Conservation (phyloP, 2,329 filamentous ascomycete genomes). For the Cucurbitaria berberidis region DNA sequence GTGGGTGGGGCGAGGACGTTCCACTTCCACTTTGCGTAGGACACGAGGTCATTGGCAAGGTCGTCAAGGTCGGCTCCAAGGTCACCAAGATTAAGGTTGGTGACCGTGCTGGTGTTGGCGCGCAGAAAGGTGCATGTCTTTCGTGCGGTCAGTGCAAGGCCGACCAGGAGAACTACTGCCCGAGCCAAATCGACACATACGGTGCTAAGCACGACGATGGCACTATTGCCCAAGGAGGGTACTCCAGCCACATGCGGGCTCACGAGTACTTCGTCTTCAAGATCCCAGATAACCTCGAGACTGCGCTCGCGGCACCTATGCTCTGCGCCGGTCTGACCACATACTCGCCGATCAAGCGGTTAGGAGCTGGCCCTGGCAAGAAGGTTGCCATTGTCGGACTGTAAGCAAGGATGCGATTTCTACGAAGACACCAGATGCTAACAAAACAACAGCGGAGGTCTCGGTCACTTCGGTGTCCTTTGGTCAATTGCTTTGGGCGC, state of each 20-base stretch:
- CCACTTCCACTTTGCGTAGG: constrained; percentile 70
- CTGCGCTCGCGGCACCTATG: constrained; percentile 73
- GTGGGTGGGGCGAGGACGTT: constrained; percentile 68
- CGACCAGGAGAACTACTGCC: constrained; percentile 61
- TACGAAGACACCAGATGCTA: constrained; percentile 4
- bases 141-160: constrained; percentile 59
- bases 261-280: constrained; percentile 79
- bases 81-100: constrained; percentile 57
- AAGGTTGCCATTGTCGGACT: constrained; percentile 78
- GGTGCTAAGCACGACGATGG: constrained; percentile 61
- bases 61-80: constrained; percentile 57
- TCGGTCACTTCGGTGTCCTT: constrained; percentile 58
- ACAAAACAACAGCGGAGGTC: constrained; percentile 49
- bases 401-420: constrained; percentile 33
- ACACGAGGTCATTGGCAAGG: constrained; percentile 63
- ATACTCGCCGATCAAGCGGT: constrained; percentile 77
- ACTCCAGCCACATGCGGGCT: constrained; percentile 70
- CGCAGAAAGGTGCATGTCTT: constrained; percentile 58
- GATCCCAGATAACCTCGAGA: constrained; percentile 74
- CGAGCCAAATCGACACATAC: constrained; percentile 58
- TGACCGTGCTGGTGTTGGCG: constrained; percentile 58
- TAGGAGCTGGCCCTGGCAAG: constrained; percentile 77
- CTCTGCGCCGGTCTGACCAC: constrained; percentile 84
- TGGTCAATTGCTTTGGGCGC: constrained; percentile 62
- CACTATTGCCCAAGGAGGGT: constrained; percentile 70